Evolutionary conservation across 129 eudicot species (phyloP).

Genomic region (Pseudognaphalium luteoalbum): DNA sequence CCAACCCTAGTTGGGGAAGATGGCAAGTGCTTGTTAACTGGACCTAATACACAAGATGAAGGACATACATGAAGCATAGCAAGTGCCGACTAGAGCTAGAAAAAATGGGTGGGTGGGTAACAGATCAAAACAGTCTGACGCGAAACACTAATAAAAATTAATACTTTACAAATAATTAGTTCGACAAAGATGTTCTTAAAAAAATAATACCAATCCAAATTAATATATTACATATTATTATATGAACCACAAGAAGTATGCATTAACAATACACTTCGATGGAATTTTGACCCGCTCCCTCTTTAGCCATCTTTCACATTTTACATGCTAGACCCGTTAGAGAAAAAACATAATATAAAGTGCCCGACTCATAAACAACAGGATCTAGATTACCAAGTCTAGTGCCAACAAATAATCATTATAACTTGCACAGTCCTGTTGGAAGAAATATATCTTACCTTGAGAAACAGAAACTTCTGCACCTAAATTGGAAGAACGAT

Average conservation of each 20-base stretch:
- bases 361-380: not conserved
- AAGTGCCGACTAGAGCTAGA: not conserved
- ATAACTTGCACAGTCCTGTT: not conserved
- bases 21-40: constrained; percentile 58
- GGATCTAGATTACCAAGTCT: not conserved
- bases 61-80: not conserved
- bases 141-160: not conserved
- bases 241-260: not conserved
- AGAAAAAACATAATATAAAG: not conserved
- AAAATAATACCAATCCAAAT: not conserved
- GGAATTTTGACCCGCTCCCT: not conserved
- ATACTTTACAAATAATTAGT: not conserved
- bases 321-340: not conserved
- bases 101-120: not conserved
- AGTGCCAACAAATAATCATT: not conserved
- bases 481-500: constrained; percentile 34
- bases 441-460: constrained; percentile 39
- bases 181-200: not conserved
- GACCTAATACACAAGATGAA: constrained; percentile 43
- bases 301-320: not conserved
- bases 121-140: not conserved
- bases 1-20: constrained; percentile 34
- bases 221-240: not conserved
- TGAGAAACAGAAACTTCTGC: constrained; percentile 41
- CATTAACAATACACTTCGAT: not conserved